A percentile compares a stretch with the other conserved stretches of the same genome.
These are phyloP conservation scores for Ceratobasidium sp. DNA, from an alignment of 1,284 basidiomycete genomes.

Conservation along the genomic window DNA sequence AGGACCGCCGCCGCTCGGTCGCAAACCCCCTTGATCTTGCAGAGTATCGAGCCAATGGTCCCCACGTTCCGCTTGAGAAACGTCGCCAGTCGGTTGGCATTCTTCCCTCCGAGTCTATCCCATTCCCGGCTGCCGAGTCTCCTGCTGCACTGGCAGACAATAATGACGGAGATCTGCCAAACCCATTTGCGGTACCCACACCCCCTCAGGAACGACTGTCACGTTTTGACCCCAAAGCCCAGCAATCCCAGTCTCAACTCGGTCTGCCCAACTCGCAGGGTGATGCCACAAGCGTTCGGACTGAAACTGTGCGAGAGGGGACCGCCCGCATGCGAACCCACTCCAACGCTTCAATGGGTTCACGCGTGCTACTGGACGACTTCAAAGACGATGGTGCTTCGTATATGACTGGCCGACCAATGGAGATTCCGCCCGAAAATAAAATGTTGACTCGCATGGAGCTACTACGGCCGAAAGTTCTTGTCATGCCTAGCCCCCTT, in stretches of 20 bases:
- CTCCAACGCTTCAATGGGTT: slow-evolving; percentile 58
- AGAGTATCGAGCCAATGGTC: slow-evolving; percentile 37
- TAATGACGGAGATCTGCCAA: slow-evolving; percentile 45
- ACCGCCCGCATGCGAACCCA: slow-evolving; percentile 52
- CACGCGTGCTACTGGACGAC: slow-evolving; percentile 67
- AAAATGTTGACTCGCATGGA: slow-evolving; percentile 63
- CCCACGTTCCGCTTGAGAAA: slow-evolving; percentile 37
- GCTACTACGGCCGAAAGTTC: slow-evolving; percentile 79
- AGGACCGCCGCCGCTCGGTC: slow-evolving; percentile 35
- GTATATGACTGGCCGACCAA: slow-evolving; percentile 30
- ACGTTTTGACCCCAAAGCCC: slow-evolving; percentile 51
- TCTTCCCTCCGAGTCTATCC: slow-evolving; percentile 43
- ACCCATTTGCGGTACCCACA: slow-evolving; percentile 50
- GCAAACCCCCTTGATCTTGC: slow-evolving; percentile 39
- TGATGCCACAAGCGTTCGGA: slow-evolving; percentile 20
- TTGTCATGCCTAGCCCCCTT: slow-evolving; percentile 85
- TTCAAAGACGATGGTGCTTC: slow-evolving; percentile 58
- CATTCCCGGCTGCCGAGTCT: slow-evolving; percentile 38
- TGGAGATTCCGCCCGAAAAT: slow-evolving; percentile 31
- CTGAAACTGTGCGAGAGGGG: slow-evolving; percentile 36
- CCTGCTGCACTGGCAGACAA: slow-evolving; percentile 25
- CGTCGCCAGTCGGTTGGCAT: slow-evolving; percentile 37
- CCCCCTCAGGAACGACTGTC: slow-evolving; percentile 47
- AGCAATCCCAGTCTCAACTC: slow-evolving; percentile 38
- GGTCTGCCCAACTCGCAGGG: slow-evolving; percentile 9